phyloP scores from a whole-genome alignment of 2,329 filamentous ascomycete genomes.

The Elsinoe fawcettii region DNA sequence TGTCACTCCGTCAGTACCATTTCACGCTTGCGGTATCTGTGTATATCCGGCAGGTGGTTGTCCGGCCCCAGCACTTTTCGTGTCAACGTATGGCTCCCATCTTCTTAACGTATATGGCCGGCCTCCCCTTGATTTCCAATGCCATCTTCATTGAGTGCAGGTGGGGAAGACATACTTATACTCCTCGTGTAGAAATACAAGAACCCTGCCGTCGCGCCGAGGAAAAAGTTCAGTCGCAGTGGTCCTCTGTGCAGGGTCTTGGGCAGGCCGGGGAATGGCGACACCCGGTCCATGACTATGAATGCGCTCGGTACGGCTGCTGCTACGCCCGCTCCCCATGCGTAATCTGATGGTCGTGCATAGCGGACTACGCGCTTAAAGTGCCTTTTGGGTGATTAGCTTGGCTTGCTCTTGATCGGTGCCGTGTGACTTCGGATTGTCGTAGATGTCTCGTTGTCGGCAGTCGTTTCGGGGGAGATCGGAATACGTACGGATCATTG shows the following conservation, averaged over 20 bases:
- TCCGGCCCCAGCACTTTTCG: too few relatives aligned
- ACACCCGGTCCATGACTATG: slow-evolving; percentile 70
- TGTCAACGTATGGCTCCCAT: too few relatives aligned
- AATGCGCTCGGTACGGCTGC: slow-evolving; percentile 68
- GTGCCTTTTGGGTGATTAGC: slow-evolving; percentile 51
- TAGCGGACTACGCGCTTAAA: slow-evolving; percentile 85
- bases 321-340: slow-evolving; percentile 58
- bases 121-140: too few relatives aligned
- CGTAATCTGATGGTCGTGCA: slow-evolving; percentile 78
- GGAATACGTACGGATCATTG: slow-evolving; percentile 78
- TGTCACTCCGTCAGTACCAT: too few relatives aligned
- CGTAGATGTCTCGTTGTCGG: too few relatives aligned
- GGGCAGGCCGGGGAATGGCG: slow-evolving; percentile 69
- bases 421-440: slow-evolving; percentile 15
- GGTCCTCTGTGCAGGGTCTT: slow-evolving; percentile 73
- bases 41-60: too few relatives aligned
- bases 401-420: background rate
- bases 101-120: too few relatives aligned
- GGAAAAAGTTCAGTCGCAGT: slow-evolving; percentile 67
- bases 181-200: slow-evolving; percentile 80
- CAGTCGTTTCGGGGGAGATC: too few relatives aligned
- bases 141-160: background rate
- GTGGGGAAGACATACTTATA: slow-evolving; percentile 55
- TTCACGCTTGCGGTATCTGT: too few relatives aligned
- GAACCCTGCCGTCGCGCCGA: slow-evolving; percentile 72